Evolutionary conservation across 306 rosid genomes (phyloP), one percentile per base, ranked within the genome.

Genomic region (Gastrolobium bilobum): DNA sequence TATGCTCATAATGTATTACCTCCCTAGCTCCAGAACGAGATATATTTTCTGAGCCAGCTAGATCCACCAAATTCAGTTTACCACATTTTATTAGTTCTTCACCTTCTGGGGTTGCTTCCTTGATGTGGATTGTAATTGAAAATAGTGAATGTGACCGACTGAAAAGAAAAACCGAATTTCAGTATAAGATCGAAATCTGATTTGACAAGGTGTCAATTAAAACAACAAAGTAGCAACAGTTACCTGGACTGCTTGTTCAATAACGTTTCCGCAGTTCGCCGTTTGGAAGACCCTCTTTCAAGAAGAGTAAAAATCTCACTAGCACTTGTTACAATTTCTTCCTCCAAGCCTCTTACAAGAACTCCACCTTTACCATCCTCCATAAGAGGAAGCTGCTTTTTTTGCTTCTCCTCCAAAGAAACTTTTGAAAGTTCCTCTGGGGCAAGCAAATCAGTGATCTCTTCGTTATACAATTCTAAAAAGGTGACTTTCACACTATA

Each of bases 21-120:
- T 96, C 99, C 57, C 99, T 88, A 48, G 99, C 99, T 39, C 99
- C 99, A 9, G 99, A 96, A 74, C 99, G 99, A 67, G 98, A 96
- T 15, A 96, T 96, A 69, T 96, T 96, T 84, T 96, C 98, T 8
- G 99, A 96, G 1, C 99, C 99, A 7, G 99, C 99, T 44, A 96
- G 85, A 86, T 96, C 99, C 50, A 96, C 99, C 79, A 96, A 84
- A 83, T 96, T 96, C 80, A 96, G 86, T 87, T 96, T 96, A 10
- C 99, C 99, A 81, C 99, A 96, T 76, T 96, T 96, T 30, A 96
- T 96, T 39, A 96, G 85, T 66, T 96, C 99, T 88, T 96, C 99
- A 11, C 99, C 99, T 81, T 96, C 98, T 13, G 99, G 97, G 29
- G 99, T 96, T 76, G 99, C 82, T 87, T 96, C 99, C 75, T 93